phyloP scores from a whole-genome alignment of 768 basidiomycete species.

The Tylopilus sp. region DNA sequence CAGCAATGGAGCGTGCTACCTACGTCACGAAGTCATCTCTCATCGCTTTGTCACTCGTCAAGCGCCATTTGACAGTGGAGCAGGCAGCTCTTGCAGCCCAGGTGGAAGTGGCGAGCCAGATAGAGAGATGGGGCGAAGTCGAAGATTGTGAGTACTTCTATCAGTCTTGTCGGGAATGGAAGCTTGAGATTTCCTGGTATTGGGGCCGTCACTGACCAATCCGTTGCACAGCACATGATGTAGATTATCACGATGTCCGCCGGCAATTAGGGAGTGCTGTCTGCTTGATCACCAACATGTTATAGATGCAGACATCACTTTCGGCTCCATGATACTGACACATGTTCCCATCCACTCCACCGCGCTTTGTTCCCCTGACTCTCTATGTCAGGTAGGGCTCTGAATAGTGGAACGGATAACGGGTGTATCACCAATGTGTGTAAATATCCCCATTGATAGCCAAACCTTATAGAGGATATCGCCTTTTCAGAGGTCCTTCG shows the following conservation, averaged over 20 bases:
- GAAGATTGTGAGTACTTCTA: conserved; percentile 80
- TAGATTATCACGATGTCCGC: conserved; percentile 92
- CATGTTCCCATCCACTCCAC: neutral
- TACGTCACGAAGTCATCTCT: conserved; percentile 90
- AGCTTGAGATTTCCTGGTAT: neutral
- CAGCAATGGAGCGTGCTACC: conserved; percentile 89
- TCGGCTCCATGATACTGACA: conserved; percentile 4
- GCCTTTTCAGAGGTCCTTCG: conserved; percentile 4
- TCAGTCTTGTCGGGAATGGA: conserved; percentile 1
- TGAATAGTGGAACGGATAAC: conserved; percentile 11
- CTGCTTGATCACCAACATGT: conserved; percentile 46
- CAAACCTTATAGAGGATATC: conserved; percentile 16
- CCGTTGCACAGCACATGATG: conserved; percentile 81
- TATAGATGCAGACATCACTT: conserved; percentile 16
- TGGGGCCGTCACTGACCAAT: conserved; percentile 11
- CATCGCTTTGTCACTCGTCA: conserved; percentile 80
- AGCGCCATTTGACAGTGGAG: conserved; percentile 72
- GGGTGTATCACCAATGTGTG: conserved; percentile 11
- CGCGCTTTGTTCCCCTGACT: conserved; percentile 6
- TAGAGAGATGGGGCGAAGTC: conserved; percentile 98
- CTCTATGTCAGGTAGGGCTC: conserved; percentile 11
- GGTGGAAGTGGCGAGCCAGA: conserved; percentile 94
- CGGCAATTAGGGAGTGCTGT: conserved; percentile 80
- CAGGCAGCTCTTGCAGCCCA: conserved; percentile 81
- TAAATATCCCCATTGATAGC: conserved; percentile 13